A percentile compares a stretch with the other conserved stretches of the same genome.
phyloP scores from a whole-genome alignment of 2,329 filamentous ascomycete genomes.

The Hirsutella thompsonii region DNA sequence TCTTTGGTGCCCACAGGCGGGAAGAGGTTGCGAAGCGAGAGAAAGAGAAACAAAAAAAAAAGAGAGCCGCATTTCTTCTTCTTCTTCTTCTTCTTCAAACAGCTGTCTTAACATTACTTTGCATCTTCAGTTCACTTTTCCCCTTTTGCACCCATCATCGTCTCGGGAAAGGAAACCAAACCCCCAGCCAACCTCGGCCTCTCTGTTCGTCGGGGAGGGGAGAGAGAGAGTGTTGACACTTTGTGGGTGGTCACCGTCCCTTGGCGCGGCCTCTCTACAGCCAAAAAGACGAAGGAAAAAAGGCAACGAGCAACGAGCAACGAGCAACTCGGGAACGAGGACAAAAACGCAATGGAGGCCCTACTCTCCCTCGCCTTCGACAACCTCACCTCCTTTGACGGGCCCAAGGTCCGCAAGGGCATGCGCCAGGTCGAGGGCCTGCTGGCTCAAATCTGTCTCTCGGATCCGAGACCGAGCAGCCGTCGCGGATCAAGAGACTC shows the following conservation, averaged over 20 bases:
- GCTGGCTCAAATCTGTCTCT: slow-evolving; percentile 86
- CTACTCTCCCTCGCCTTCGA: slow-evolving; percentile 89
- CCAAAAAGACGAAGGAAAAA: not conserved
- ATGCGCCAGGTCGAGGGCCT: slow-evolving; percentile 88
- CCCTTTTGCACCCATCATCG: not conserved
- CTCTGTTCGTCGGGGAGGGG: not conserved
- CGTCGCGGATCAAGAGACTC: not conserved
- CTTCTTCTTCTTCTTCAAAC: slow-evolving; percentile 8
- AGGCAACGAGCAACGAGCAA: not conserved
- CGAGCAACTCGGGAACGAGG: not conserved
- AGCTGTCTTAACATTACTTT: slow-evolving; percentile 16
- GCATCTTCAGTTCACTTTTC: not conserved
- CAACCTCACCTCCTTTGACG: slow-evolving; percentile 87
- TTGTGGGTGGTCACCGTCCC: too few relatives aligned
- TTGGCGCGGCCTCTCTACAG: too few relatives aligned
- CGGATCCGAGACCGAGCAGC: slow-evolving; percentile 18
- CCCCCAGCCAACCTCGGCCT: not conserved
- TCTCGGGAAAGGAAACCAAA: not conserved
- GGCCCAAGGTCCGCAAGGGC: slow-evolving; percentile 82
- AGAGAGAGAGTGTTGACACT: too few relatives aligned
- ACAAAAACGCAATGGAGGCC: slow-evolving; percentile 62
- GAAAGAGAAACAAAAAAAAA: too few relatives aligned
- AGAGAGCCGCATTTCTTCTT: too few relatives aligned
- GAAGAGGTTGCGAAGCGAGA: too few relatives aligned
- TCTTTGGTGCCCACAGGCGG: too few relatives aligned